phyloP scores from a whole-genome alignment of 805 yeast genomes.

The Lipomyces japonicus region DNA sequence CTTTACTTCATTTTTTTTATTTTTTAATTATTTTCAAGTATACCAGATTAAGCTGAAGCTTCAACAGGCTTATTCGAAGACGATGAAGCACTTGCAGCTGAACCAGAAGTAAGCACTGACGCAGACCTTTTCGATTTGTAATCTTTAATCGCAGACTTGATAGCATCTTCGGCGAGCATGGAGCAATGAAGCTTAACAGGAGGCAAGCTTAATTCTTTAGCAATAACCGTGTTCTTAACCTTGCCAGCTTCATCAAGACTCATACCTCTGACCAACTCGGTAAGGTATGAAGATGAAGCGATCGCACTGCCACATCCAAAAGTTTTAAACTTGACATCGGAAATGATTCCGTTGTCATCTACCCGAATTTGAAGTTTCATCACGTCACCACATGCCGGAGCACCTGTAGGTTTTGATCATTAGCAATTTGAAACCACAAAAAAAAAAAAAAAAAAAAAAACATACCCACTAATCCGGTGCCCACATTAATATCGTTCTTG shows the following conservation, averaged over 20 bases:
- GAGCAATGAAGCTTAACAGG: conserved; percentile 98
- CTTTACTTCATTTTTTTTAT: conserved; percentile 7
- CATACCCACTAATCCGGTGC: conserved; percentile 90
- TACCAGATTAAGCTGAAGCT: neutral
- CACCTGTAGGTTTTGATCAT: conserved; percentile 37
- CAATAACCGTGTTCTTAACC: conserved; percentile 91
- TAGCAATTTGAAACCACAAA: neutral
- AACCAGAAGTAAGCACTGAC: conserved; percentile 35
- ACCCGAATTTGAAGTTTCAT: conserved; percentile 96
- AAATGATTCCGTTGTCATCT: conserved; percentile 83
- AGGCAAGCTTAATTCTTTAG: conserved; percentile 89
- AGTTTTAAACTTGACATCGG: conserved; percentile 95
- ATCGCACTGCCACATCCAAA: conserved; percentile 99
- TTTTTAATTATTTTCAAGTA: neutral
- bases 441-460: neutral
- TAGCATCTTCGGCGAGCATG: conserved; percentile 98
- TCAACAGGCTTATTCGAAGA: neutral
- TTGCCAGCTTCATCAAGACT: conserved; percentile 87
- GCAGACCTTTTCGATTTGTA: conserved; percentile 72
- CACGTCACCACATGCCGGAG: conserved; percentile 99
- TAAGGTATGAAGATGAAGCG: conserved; percentile 91
- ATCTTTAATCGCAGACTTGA: conserved; percentile 94
- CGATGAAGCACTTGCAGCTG: conserved; percentile 2
- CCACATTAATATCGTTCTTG: conserved; percentile 70
- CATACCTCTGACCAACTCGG: conserved; percentile 93